These are phyloP conservation scores for Talaromyces sp. DNA, from an alignment of 2,329 filamentous ascomycete genomes.

Conservation along the genomic window DNA sequence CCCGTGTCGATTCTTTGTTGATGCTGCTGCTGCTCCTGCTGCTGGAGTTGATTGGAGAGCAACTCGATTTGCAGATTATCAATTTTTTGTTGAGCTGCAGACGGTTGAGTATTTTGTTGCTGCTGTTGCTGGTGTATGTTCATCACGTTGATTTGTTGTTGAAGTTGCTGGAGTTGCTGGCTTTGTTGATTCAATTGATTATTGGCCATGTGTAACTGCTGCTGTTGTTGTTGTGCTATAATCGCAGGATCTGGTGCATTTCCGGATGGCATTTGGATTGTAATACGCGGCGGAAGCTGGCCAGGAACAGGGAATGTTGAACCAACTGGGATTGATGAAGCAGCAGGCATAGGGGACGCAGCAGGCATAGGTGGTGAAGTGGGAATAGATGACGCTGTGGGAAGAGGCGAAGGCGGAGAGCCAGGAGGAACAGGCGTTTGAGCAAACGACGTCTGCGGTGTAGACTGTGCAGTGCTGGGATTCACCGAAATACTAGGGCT, in stretches of 20 bases:
- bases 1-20: not conserved
- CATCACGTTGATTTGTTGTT: slow-evolving; percentile 8
- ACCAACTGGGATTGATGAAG: not conserved
- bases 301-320: not conserved
- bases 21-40: not conserved
- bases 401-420: not conserved
- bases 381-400: not conserved
- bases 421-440: not conserved
- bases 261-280: not conserved
- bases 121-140: slow-evolving; percentile 6
- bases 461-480: not conserved
- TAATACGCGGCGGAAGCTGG: not conserved
- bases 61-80: slow-evolving; percentile 5
- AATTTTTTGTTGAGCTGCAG: not conserved
- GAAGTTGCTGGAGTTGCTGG: slow-evolving; percentile 6
- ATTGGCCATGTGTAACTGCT: not conserved
- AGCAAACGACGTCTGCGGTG: not conserved
- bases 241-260: not conserved
- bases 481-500: not conserved
- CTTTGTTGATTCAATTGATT: not conserved
- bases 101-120: not conserved
- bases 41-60: slow-evolving; percentile 3
- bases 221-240: not conserved
- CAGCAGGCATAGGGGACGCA: not conserved
- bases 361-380: not conserved